Base-by-base conservation (phyloP, 1,139 yeast genomes). In the Zygosaccharomyces sapae region DNA sequence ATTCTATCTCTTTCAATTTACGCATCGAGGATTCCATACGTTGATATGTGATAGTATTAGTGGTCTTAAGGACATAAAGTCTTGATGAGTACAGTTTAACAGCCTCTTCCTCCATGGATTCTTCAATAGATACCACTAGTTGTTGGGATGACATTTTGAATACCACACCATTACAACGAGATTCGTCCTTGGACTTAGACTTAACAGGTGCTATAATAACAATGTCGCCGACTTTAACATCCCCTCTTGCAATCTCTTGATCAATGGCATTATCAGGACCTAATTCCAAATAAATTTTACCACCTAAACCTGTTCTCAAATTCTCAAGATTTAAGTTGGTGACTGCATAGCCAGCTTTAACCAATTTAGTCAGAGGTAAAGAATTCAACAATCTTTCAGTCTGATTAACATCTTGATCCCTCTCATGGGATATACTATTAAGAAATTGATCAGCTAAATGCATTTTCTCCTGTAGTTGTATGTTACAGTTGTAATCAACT, bases 11-110 rank as follows among this genome's bases (percentile, higher is more conserved):
- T 8, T 71, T 66, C n/a, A 86, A 69, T 56, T 81, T 84, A 39
- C 82, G 75, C 80, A 90, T 71, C 0, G 95, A 81, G 13, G 85
- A 79, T 44, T 81, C 79, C 96, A 92, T 88, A 53, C 97, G 64
- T 54, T 81, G 81, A 58, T 83, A 86, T 0, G 90, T 83, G 8
- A 81, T 71, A 5, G 85, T 79, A 68, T 78, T 87, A 50, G 83
- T 72, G 12, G 85, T 67, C 60, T 84, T 81, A 3, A 82, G 81
- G 1, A 84, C 63, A 81, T 85, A 81, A 50, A 83, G 65, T 45
- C 80, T 73, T 12, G 66, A 63, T 5, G 58, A 47, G 33, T 56
- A 57, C 16, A 63, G 47, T 34, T 76, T 77, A 48, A 73, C 70
- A 16, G 80, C 68, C 13, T 70, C 70, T 3, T 77, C 82, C 50